Evolutionary conservation across 2,329 filamentous ascomycete species (phyloP).

Genomic region (Orbilia blumenaviensis): DNA sequence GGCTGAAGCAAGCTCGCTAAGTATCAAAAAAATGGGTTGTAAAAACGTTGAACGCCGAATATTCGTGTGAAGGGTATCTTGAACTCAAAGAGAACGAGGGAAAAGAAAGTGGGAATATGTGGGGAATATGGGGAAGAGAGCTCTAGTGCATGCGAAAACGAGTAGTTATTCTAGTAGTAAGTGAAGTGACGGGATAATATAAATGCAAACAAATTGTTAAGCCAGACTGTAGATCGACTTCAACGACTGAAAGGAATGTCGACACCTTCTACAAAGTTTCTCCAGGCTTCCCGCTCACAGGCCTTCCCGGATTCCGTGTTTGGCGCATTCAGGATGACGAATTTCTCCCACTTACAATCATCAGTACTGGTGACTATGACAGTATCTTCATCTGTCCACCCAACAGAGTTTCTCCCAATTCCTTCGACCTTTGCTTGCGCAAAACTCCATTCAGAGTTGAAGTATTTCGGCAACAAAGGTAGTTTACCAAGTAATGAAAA

Average conservation of each 20-base stretch:
- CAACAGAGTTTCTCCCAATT: constrained; percentile 83
- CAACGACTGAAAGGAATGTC: constrained; percentile 46
- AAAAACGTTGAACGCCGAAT: constrained; percentile 40
- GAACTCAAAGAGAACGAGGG: constrained; percentile 1
- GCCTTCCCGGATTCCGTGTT: constrained; percentile 46
- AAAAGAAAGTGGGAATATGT: constrained; percentile 13
- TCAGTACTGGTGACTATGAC: constrained; percentile 82
- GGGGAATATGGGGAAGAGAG: not conserved
- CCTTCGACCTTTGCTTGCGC: constrained; percentile 82
- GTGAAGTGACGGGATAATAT: not conserved
- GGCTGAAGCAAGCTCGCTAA: constrained; percentile 27
- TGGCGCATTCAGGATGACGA: constrained; percentile 70
- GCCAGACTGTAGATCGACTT: not conserved
- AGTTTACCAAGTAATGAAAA: constrained; percentile 87
- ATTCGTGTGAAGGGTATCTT: constrained; percentile 35
- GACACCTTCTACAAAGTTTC: constrained; percentile 47
- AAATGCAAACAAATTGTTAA: not conserved
- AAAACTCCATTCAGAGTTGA: constrained; percentile 90
- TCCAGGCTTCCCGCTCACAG: constrained; percentile 44
- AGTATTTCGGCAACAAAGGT: constrained; percentile 83
- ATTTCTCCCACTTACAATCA: constrained; percentile 88
- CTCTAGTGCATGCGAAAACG: not conserved
- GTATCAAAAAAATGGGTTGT: constrained; percentile 4
- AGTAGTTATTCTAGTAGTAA: not conserved
- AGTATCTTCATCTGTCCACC: constrained; percentile 80